Evolutionary conservation across 306 rosid species (phyloP).

Genomic region (Lotus japonicus): DNA sequence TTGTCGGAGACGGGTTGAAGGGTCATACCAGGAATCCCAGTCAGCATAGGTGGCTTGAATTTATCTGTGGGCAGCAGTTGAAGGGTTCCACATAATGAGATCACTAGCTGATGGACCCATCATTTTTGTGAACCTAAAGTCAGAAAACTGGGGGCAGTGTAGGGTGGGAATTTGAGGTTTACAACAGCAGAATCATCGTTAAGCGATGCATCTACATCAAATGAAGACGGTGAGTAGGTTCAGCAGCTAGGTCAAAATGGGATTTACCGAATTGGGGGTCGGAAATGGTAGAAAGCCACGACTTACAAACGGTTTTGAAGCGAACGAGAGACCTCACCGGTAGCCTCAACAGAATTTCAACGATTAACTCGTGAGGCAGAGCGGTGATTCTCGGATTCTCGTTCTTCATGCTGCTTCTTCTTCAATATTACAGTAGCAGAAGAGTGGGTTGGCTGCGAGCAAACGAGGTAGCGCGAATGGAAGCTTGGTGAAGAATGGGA

Average conservation of each 20-base stretch:
- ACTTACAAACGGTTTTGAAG: not conserved
- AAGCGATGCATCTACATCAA: not conserved
- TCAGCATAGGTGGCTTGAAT: too few relatives aligned
- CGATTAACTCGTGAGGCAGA: not conserved
- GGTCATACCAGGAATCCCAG: too few relatives aligned
- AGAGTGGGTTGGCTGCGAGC: too few relatives aligned
- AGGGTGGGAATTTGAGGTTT: not conserved
- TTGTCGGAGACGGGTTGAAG: not conserved
- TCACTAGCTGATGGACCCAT: too few relatives aligned
- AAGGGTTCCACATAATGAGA: not conserved
- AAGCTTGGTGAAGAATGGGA: constrained; percentile 56
- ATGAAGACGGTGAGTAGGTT: not conserved
- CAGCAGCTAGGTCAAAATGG: not conserved
- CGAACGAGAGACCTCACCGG: not conserved
- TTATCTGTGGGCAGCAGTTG: not conserved
- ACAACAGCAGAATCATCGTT: not conserved
- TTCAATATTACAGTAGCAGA: not conserved
- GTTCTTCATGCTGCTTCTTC: too few relatives aligned
- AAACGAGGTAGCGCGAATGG: constrained; percentile 32
- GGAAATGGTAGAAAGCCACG: constrained; percentile 1
- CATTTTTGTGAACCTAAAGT: not conserved
- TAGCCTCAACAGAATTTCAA: not conserved
- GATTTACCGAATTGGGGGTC: not conserved
- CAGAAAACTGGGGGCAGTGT: not conserved
- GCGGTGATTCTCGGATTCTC: not conserved